A percentile compares a stretch with the other conserved stretches of the same genome.
Conservation (phyloP, 805 yeast species). For the Ogataea henricii region DNA sequence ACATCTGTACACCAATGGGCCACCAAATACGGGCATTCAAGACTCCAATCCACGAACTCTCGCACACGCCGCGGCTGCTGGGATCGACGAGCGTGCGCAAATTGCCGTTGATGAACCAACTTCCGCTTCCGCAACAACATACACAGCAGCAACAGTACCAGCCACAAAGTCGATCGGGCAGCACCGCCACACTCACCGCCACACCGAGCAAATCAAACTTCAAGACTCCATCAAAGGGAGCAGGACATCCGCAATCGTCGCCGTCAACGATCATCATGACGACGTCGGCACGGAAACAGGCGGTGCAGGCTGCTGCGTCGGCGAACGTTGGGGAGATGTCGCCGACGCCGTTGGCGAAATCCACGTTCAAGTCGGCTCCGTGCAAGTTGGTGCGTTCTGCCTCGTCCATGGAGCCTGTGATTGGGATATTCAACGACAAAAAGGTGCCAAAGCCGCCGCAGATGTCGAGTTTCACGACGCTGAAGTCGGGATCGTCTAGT, state of each 20-base stretch:
- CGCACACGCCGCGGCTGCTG: slow-evolving; percentile 23
- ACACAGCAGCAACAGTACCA: slow-evolving; percentile 1
- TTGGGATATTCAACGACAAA: slow-evolving; percentile 35
- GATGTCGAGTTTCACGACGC: slow-evolving; percentile 11
- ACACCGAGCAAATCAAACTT: slow-evolving; percentile 22
- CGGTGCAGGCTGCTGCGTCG: slow-evolving; percentile 12
- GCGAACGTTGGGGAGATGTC: slow-evolving; percentile 25
- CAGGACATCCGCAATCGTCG: slow-evolving; percentile 31
- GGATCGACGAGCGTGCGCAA: slow-evolving; percentile 23
- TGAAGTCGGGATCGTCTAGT: slow-evolving; percentile 1
- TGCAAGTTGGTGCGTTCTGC: slow-evolving; percentile 31
- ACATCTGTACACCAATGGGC: slow-evolving; percentile 22
- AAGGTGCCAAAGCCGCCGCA: slow-evolving; percentile 10
- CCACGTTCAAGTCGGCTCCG: slow-evolving; percentile 27
- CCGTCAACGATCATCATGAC: slow-evolving; percentile 37
- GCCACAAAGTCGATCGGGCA: slow-evolving; percentile 1
- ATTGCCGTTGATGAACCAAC: slow-evolving; percentile 15
- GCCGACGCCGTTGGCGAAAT: slow-evolving; percentile 38
- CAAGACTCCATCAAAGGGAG: slow-evolving; percentile 25
- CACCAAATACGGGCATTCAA: slow-evolving; percentile 19
- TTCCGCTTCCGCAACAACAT: slow-evolving; percentile 6
- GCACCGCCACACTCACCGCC: slow-evolving; percentile 17
- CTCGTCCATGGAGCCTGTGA: slow-evolving; percentile 34
- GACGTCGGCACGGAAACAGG: slow-evolving; percentile 27
- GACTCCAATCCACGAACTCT: slow-evolving; percentile 25